Evolutionary conservation across 1,284 basidiomycete species (phyloP), one percentile per base, ranked within the genome.

Genomic region (Ustilago lituana): DNA sequence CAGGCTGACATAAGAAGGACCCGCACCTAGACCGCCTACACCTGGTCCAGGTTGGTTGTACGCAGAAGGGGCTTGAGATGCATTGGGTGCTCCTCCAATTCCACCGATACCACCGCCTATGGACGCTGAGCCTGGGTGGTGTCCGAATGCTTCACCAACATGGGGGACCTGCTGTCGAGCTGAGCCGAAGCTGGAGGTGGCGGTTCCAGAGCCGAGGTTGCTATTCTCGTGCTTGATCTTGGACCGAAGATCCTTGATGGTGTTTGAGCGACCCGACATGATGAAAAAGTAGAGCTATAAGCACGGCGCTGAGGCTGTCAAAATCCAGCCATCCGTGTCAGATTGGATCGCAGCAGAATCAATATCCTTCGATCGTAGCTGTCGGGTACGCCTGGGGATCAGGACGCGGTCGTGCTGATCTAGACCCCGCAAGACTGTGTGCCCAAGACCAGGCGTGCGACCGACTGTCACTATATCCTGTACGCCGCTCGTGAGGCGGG

Each of bases 141-240:
- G 51, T 8, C 66, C 66, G 23, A 69, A 69, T n/a, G 39, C 48
- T n/a, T 64, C 61, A 9, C 54, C 61, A 43, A 65, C 61, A 32
- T 70, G 45, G 9, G 67, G 52, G 3, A 65, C 27, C 12, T 58
- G 49, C 9, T 51, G 49, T 26, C 65, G 45, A 27, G 67, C 56
- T 14, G 59, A 52, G 48, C 35, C 60, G 41, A 57, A 59, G 59
- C 43, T 59, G 43, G 60, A 60, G 29, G 56, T 15, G 3, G 74
- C 76, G 7, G 76, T 72, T 14, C 80, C 80, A 0, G 58, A 53
- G 17, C 80, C 80, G 3, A 81, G 75, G 22, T 49, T 60, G 20
- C 57, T 32, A 41, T 81, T 81, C 36, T 77, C 74, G 54, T 81
- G 80, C 44, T 77, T 76, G 67, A 81, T 81, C 52, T 68, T 65